These are phyloP conservation scores for Rhizophlyctis rosea DNA, from an alignment of 192 early-diverging fungal genomes.

Conservation along the genomic window DNA sequence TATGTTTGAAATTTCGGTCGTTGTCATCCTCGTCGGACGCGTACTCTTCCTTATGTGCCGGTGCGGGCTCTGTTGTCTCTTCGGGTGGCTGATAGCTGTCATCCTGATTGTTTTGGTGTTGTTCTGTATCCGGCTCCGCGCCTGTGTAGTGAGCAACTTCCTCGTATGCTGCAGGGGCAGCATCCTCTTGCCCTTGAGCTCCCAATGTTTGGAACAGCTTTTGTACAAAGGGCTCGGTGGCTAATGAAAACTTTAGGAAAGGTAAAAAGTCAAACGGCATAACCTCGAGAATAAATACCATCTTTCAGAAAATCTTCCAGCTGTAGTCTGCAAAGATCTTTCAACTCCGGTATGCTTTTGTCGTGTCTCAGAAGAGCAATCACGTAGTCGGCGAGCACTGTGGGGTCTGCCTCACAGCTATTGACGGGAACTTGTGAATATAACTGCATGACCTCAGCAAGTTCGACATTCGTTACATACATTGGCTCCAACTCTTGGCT, in stretches of 20 bases:
- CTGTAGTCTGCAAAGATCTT: conserved; percentile 53
- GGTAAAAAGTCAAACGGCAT: background rate
- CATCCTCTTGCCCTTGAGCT: too few relatives aligned
- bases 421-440: background rate
- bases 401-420: conserved; percentile 59
- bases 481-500: background rate
- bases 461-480: background rate
- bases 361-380: conserved; percentile 74
- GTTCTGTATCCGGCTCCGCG: background rate
- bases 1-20: conserved; percentile 70
- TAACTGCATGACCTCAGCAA: background rate
- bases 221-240: too few relatives aligned
- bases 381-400: conserved; percentile 76
- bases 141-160: background rate
- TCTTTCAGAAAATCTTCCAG: conserved; percentile 74
- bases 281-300: conserved; percentile 42
- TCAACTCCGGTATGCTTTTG: conserved; percentile 54
- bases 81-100: background rate
- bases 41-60: conserved; percentile 36
- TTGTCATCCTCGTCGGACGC: conserved; percentile 64
- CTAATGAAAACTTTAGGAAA: too few relatives aligned
- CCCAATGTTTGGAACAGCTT: too few relatives aligned
- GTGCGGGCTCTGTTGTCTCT: background rate
- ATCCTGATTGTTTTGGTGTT: background rate
- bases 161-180: too few relatives aligned